phyloP scores from a whole-genome alignment of 2,329 filamentous ascomycete genomes.

The Calonectria pseudoreteaudii region DNA sequence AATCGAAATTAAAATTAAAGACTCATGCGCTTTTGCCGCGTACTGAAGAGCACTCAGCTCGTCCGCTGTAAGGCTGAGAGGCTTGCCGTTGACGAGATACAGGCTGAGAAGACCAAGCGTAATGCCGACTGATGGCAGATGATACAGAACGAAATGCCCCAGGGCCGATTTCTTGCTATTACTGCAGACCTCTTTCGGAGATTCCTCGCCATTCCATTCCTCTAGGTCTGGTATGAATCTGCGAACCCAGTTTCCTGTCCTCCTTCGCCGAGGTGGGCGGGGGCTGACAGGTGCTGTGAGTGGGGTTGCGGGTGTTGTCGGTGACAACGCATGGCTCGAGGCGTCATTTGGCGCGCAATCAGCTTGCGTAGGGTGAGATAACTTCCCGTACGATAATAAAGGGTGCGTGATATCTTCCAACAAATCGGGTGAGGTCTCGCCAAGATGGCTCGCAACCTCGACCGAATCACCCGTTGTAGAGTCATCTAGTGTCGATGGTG shows the following conservation, averaged over 20 bases:
- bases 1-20: slow-evolving; percentile 11
- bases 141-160: background rate
- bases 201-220: background rate
- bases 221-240: background rate
- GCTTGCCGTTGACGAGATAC: background rate
- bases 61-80: background rate
- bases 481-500: background rate
- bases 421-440: background rate
- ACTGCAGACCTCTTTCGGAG: background rate
- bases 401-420: background rate
- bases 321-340: background rate
- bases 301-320: background rate
- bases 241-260: background rate
- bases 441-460: background rate
- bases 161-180: background rate
- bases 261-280: too few relatives aligned
- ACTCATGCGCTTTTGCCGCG: slow-evolving; percentile 15
- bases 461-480: background rate
- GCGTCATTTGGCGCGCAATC: background rate
- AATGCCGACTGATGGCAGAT: background rate
- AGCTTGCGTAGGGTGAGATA: background rate
- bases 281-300: background rate
- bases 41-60: slow-evolving; percentile 13
- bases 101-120: background rate
- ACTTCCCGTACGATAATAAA: background rate